Evolutionary conservation across 805 yeast species (phyloP).

Genomic region (Candida khao-thaluensis): DNA sequence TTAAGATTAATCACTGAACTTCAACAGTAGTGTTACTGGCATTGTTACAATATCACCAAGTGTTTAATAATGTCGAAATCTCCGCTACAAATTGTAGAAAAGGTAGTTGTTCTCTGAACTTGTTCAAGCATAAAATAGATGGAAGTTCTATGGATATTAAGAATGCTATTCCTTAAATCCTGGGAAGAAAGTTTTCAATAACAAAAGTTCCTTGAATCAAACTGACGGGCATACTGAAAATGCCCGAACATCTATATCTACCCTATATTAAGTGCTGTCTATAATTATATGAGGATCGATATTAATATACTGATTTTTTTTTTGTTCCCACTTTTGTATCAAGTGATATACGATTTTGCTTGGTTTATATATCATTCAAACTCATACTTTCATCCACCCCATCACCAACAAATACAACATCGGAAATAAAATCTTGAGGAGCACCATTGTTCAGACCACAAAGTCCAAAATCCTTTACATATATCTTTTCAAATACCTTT

Average conservation of each 20-base stretch:
- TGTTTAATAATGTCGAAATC: constrained; percentile 62
- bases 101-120: constrained; percentile 33
- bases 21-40: constrained; percentile 54
- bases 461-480: constrained; percentile 83
- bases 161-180: not conserved
- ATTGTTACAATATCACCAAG: constrained; percentile 62
- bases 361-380: not conserved
- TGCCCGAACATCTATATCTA: too few relatives aligned
- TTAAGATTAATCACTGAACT: constrained; percentile 43
- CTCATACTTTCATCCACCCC: too few relatives aligned
- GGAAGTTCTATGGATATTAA: not conserved
- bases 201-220: not conserved
- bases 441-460: constrained; percentile 73
- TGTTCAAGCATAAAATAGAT: constrained; percentile 12
- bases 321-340: too few relatives aligned
- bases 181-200: not conserved
- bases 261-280: too few relatives aligned
- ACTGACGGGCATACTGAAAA: too few relatives aligned
- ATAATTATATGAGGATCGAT: too few relatives aligned
- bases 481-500: constrained; percentile 89
- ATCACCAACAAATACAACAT: too few relatives aligned
- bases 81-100: constrained; percentile 72
- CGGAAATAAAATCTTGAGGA: constrained; percentile 54
- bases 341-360: too few relatives aligned
- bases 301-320: too few relatives aligned